Conservation (phyloP, 345 rosid genomes). For the Linum usitatissimum region DNA sequence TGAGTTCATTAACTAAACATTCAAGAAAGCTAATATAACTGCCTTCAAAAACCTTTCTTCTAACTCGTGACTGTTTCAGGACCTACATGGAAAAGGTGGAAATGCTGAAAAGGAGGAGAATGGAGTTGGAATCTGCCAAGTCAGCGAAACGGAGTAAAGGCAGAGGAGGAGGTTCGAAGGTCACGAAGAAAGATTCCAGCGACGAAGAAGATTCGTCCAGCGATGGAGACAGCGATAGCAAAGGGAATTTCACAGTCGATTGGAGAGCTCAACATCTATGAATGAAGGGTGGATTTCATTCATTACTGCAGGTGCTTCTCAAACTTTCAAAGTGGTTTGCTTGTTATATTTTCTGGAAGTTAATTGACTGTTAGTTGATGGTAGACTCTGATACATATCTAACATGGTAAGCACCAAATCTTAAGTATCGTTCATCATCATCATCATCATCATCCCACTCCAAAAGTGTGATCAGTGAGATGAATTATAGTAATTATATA, state of each 20-base stretch:
- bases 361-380: too few relatives aligned
- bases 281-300: slow-evolving; percentile 5
- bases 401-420: too few relatives aligned
- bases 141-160: slow-evolving; percentile 39
- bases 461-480: too few relatives aligned
- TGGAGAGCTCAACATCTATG: slow-evolving; percentile 96
- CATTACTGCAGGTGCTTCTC: too few relatives aligned
- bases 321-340: too few relatives aligned
- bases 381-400: too few relatives aligned
- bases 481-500: too few relatives aligned
- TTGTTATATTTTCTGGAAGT: too few relatives aligned
- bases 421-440: too few relatives aligned
- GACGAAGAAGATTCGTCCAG: slow-evolving; percentile 52
- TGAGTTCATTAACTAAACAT: slow-evolving; percentile 18
- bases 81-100: slow-evolving; percentile 54
- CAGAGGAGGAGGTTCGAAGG: slow-evolving; percentile 18
- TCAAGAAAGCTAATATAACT: background rate
- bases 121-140: slow-evolving; percentile 59
- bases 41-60: background rate
- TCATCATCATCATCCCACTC: too few relatives aligned
- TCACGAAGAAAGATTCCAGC: slow-evolving; percentile 20
- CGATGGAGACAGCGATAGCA: slow-evolving; percentile 39
- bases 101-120: slow-evolving; percentile 45
- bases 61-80: slow-evolving; percentile 21
- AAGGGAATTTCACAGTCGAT: slow-evolving; percentile 62